Conservation (phyloP, 441 rosid genomes). For the Biscutella laevigata region DNA sequence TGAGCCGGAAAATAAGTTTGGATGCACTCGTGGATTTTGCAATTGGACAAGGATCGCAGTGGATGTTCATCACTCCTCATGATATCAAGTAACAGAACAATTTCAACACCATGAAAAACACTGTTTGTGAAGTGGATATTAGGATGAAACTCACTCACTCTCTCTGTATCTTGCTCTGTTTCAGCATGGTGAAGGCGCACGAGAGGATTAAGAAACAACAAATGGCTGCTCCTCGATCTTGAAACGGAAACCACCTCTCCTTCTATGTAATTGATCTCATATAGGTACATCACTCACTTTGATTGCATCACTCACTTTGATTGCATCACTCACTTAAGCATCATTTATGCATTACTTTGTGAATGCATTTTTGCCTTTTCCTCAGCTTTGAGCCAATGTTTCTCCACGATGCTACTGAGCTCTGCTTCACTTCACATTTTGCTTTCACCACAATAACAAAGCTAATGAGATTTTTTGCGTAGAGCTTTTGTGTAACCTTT, state of each 20-base stretch:
- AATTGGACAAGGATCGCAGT: constrained; percentile 73
- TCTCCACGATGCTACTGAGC: too few relatives aligned
- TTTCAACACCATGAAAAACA: constrained; percentile 6
- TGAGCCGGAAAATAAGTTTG: constrained; percentile 87
- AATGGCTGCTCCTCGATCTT: constrained; percentile 89
- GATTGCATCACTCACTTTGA: neutral
- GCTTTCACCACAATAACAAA: too few relatives aligned
- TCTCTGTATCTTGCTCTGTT: constrained; percentile 4
- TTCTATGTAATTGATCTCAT: neutral
- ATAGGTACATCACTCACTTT: neutral
- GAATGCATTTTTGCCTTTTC: too few relatives aligned
- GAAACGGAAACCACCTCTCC: constrained; percentile 12
- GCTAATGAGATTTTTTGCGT: too few relatives aligned
- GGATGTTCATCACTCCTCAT: constrained; percentile 98
- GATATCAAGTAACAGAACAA: constrained; percentile 62
- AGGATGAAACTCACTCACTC: constrained; percentile 5
- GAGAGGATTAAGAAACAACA: constrained; percentile 86
- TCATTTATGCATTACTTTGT: too few relatives aligned
- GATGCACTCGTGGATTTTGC: constrained; percentile 87
- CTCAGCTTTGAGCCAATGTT: too few relatives aligned
- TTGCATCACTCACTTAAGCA: too few relatives aligned
- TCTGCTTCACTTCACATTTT: too few relatives aligned
- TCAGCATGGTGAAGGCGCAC: constrained; percentile 65
- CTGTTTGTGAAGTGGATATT: constrained; percentile 2
- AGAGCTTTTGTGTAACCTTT: too few relatives aligned